Conservation (phyloP, 768 basidiomycete species). For the Xerocomus brunneocitrinus region DNA sequence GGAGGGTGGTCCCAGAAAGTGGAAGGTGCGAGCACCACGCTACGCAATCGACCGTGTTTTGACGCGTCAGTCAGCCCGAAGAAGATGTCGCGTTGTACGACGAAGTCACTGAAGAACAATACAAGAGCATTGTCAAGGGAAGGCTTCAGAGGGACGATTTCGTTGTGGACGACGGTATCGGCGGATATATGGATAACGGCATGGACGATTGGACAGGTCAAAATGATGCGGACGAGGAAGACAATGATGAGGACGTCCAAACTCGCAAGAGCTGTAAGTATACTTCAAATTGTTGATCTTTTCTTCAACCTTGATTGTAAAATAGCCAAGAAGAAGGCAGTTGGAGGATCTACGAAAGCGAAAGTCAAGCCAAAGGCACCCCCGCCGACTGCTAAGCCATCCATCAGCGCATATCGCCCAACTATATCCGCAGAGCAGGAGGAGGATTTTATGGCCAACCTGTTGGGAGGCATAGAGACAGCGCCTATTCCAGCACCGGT, state of each 20-base stretch:
- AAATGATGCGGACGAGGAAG: conserved; percentile 52
- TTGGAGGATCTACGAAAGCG: conserved; percentile 27
- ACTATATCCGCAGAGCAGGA: conserved; percentile 75
- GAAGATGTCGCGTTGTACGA: conserved; percentile 78
- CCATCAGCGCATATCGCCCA: conserved; percentile 79
- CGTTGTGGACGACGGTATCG: conserved; percentile 88
- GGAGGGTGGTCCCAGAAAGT: conserved; percentile 53
- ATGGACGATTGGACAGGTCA: conserved; percentile 87
- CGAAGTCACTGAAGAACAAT: conserved; percentile 86
- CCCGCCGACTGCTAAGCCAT: conserved; percentile 47
- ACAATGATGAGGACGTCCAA: conserved; percentile 37
- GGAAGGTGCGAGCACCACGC: conserved; percentile 44
- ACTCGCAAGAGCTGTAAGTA: conserved; percentile 41
- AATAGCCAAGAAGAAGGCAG: conserved; percentile 27
- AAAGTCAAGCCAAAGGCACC: conserved; percentile 43
- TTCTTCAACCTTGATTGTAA: conserved; percentile 5
- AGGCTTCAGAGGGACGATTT: conserved; percentile 89
- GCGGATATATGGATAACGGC: conserved; percentile 93
- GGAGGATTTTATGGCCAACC: conserved; percentile 79
- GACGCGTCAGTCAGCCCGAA: conserved; percentile 35
- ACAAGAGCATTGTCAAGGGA: conserved; percentile 76
- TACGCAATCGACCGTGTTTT: conserved; percentile 4
- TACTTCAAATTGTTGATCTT: neutral
- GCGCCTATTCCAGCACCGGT: conserved; percentile 34
- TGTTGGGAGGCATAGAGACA: conserved; percentile 70